Evolutionary conservation across 208 protist species (phyloP).

Genomic region (Lotmaria passim): DNA sequence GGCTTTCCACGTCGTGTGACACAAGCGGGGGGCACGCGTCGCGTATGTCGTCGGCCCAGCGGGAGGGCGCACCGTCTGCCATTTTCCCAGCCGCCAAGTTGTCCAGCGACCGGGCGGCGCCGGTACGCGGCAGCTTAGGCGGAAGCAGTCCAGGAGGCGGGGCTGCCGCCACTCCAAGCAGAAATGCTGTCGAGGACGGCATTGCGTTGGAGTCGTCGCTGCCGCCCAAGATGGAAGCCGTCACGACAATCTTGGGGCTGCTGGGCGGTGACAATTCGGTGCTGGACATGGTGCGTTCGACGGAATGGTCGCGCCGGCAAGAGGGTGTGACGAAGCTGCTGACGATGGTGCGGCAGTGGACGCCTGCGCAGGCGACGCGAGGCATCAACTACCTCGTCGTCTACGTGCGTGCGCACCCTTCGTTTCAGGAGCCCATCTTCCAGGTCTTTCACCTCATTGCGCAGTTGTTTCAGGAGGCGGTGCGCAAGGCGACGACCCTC

Average conservation of each 20-base stretch:
- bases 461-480: slow-evolving; percentile 42
- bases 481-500: slow-evolving; percentile 46
- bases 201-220: slow-evolving; percentile 79
- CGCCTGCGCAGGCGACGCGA: slow-evolving; percentile 43
- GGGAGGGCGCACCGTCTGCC: neutral
- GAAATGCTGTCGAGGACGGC: slow-evolving; percentile 45
- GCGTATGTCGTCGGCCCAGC: slow-evolving; percentile 1
- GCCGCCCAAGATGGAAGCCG: slow-evolving; percentile 64
- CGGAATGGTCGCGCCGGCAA: slow-evolving; percentile 75
- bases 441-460: slow-evolving; percentile 72
- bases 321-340: slow-evolving; percentile 69
- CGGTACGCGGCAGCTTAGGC: neutral
- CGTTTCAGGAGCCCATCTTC: slow-evolving; percentile 77
- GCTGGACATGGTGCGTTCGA: slow-evolving; percentile 63
- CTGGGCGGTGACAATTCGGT: slow-evolving; percentile 61
- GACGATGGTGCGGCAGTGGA: slow-evolving; percentile 59
- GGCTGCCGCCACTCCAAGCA: neutral
- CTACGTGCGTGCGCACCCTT: slow-evolving; percentile 66
- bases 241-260: slow-evolving; percentile 66
- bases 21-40: neutral
- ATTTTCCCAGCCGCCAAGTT: neutral
- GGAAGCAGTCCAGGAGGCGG: neutral
- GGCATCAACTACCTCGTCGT: slow-evolving; percentile 68
- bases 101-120: neutral
- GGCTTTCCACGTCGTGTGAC: slow-evolving; percentile 11